A percentile compares a stretch with the other conserved stretches of the same genome.
Evolutionary conservation across 148 eudicot genomes (phyloP).

Genomic region (Vaccinium corymbosum): DNA sequence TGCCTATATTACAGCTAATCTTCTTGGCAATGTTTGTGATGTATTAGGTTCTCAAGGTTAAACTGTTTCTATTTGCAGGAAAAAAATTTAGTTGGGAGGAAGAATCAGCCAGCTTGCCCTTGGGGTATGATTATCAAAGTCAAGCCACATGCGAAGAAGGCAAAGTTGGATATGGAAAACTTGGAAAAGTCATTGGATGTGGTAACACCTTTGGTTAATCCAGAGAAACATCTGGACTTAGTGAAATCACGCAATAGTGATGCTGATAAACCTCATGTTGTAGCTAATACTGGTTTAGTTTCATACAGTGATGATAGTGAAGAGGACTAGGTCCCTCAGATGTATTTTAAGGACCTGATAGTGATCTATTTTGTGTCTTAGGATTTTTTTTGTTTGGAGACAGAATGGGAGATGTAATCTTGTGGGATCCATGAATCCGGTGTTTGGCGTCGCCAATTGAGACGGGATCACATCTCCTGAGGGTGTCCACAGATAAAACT

Average conservation of each 20-base stretch:
- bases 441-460: background rate
- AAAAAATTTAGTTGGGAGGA: constrained; percentile 33
- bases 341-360: background rate
- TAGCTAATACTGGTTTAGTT: constrained; percentile 45
- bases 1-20: background rate
- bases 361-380: background rate
- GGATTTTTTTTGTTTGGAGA: background rate
- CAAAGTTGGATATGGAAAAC: constrained; percentile 41
- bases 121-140: constrained; percentile 61
- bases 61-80: constrained; percentile 35
- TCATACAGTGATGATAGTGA: constrained; percentile 85
- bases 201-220: constrained; percentile 19
- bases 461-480: background rate
- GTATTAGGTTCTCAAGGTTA: background rate
- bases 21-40: background rate
- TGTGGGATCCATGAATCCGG: background rate
- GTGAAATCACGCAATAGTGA: constrained; percentile 12
- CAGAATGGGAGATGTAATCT: background rate
- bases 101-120: constrained; percentile 44
- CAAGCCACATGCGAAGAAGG: constrained; percentile 75
- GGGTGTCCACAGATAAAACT: background rate
- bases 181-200: constrained; percentile 20
- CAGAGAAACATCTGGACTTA: constrained; percentile 12
- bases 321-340: constrained; percentile 38
- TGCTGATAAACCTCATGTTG: constrained; percentile 13